Conservation (phyloP, 2,329 filamentous ascomycete genomes). For the Fusarium hostae region DNA sequence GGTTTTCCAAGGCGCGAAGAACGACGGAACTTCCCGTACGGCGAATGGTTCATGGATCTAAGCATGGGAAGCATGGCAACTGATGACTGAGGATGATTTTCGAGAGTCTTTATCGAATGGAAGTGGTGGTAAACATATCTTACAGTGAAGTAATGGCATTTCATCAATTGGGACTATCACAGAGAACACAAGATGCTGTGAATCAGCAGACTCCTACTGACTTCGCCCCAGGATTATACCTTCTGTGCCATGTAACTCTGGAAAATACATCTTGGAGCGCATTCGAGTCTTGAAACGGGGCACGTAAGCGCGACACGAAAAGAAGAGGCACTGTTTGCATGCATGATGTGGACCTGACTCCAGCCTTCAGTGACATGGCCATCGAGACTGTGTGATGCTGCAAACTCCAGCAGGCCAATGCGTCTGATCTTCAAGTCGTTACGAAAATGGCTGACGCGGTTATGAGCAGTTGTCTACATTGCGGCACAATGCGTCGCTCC, state of each 20-base stretch:
- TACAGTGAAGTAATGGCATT: no score
- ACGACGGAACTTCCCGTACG: neutral
- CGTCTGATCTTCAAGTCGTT: neutral
- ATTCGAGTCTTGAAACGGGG: neutral
- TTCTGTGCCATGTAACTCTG: neutral
- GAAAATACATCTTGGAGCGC: neutral
- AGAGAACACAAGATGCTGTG: neutral
- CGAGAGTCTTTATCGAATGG: neutral
- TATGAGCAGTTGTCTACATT: neutral
- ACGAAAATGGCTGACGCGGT: neutral
- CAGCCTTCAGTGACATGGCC: neutral
- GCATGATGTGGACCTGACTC: neutral
- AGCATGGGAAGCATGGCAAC: neutral
- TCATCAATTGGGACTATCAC: neutral
- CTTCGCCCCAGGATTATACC: neutral
- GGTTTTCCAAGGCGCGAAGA: neutral
- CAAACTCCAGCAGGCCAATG: neutral
- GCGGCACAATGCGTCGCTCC: accelerated
- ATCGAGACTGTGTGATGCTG: neutral
- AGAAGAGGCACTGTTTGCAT: neutral
- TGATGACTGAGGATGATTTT: neutral
- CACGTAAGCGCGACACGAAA: neutral
- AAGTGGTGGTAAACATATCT: neutral
- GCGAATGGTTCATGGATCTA: neutral
- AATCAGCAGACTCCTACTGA: no score